These are phyloP conservation scores for Aureobasidium subglaciale DNA, from an alignment of 2,329 filamentous ascomycete genomes.

Conservation along the genomic window DNA sequence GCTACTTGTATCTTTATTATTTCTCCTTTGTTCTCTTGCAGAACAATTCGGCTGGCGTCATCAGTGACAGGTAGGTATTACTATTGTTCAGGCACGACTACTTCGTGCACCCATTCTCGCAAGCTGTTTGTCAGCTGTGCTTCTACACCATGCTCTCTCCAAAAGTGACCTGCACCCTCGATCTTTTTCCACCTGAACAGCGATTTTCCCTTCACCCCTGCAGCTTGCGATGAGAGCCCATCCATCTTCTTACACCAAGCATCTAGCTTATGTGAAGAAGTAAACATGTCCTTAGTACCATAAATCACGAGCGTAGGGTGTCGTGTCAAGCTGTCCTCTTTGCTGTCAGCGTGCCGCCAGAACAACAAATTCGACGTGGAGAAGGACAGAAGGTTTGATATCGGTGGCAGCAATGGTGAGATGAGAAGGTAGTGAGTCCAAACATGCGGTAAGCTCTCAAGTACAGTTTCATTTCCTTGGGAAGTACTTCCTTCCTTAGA, in stretches of 20 bases:
- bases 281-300: slow-evolving; percentile 69
- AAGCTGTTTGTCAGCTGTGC: not conserved
- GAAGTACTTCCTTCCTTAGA: not conserved
- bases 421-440: slow-evolving; percentile 37
- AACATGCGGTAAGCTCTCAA: slow-evolving; percentile 16
- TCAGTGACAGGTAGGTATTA: too few species aligned
- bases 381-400: slow-evolving; percentile 30
- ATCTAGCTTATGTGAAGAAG: slow-evolving; percentile 56
- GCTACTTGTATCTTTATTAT: not conserved
- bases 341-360: slow-evolving; percentile 16
- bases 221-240: slow-evolving; percentile 17
- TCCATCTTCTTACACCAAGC: slow-evolving; percentile 57
- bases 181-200: slow-evolving; percentile 40
- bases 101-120: not conserved
- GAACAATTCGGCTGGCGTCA: too few species aligned
- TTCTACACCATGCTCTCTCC: slow-evolving; percentile 35
- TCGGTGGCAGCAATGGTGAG: slow-evolving; percentile 40
- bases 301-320: slow-evolving; percentile 64
- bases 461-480: slow-evolving; percentile 22
- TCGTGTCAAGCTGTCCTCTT: slow-evolving; percentile 36
- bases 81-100: not conserved
- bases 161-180: slow-evolving; percentile 46
- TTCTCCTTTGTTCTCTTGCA: too few species aligned
- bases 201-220: slow-evolving; percentile 18
- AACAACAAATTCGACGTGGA: slow-evolving; percentile 22